Conservation (phyloP, 345 rosid species). For the Erucastrum elatum region DNA sequence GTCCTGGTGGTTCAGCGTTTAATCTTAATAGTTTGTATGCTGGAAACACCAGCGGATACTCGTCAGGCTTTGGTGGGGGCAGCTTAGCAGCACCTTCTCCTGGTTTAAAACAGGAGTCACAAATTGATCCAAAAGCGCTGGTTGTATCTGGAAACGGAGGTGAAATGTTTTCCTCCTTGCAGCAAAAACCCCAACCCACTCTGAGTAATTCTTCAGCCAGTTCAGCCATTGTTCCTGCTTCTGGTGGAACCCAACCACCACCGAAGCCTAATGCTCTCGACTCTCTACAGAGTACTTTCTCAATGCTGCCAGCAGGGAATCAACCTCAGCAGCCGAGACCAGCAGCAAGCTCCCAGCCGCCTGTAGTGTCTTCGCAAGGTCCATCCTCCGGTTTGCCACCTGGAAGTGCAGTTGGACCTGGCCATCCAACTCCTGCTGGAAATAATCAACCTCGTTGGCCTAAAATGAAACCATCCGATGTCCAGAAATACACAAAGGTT, state of each 20-base stretch:
- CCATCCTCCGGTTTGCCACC: conserved; percentile 50
- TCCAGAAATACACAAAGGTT: conserved; percentile 87
- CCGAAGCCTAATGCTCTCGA: conserved; percentile 61
- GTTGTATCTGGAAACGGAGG: conserved; percentile 71
- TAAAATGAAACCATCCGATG: conserved; percentile 83
- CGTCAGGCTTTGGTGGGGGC: conserved; percentile 48
- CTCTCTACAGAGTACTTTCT: conserved; percentile 63
- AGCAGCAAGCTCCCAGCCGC: conserved; percentile 45
- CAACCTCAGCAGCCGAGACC: conserved; percentile 55
- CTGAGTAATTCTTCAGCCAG: conserved; percentile 46
- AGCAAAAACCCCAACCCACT: conserved; percentile 53
- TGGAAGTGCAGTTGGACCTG: conserved; percentile 55
- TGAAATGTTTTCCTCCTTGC: conserved; percentile 57
- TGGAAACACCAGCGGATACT: conserved; percentile 51
- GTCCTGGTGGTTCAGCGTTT: conserved; percentile 43
- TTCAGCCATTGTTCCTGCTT: conserved; percentile 52
- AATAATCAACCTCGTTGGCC: conserved; percentile 72
- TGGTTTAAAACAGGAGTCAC: conserved; percentile 46
- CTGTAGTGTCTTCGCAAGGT: conserved; percentile 53
- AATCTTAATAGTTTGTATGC: conserved; percentile 57
- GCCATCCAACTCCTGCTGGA: conserved; percentile 52
- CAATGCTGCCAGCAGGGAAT: conserved; percentile 64
- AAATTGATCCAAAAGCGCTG: conserved; percentile 51
- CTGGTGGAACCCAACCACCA: conserved; percentile 52
- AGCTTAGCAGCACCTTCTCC: conserved; percentile 45